Conservation (phyloP, 805 yeast species). For the Kazachstania psychrophila region DNA sequence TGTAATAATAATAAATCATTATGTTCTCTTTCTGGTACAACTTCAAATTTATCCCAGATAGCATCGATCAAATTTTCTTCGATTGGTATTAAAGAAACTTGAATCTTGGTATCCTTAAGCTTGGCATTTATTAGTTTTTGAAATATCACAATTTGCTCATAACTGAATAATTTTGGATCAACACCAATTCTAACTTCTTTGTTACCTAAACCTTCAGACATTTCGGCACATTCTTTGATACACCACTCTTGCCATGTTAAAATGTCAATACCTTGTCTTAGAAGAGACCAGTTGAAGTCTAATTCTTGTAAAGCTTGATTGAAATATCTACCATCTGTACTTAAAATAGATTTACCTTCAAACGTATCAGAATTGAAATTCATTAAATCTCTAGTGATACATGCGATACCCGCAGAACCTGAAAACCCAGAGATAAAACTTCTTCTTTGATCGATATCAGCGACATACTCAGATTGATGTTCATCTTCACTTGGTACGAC, state of each 20-base stretch:
- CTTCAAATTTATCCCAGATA: constrained; percentile 65
- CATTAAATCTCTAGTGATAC: constrained; percentile 49
- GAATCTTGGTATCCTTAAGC: constrained; percentile 18
- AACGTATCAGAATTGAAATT: constrained; percentile 34
- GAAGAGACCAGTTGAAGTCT: constrained; percentile 66
- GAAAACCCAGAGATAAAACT: constrained; percentile 80
- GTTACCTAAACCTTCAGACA: constrained; percentile 33
- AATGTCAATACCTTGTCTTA: constrained; percentile 73
- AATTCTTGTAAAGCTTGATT: constrained; percentile 81
- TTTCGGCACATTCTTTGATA: constrained; percentile 42
- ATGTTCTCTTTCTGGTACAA: constrained; percentile 47
- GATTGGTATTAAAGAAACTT: constrained; percentile 41
- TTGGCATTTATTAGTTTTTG: constrained; percentile 19
- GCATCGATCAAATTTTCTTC: constrained; percentile 61
- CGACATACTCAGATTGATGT: constrained; percentile 86
- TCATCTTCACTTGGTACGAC: constrained; percentile 83
- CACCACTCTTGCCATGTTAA: constrained; percentile 79
- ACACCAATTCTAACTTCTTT: constrained; percentile 55
- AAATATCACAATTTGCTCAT: constrained; percentile 29
- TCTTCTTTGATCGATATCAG: constrained; percentile 72
- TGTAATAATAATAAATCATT: constrained; percentile 44
- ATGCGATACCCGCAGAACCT: constrained; percentile 88
- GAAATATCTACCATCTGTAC: constrained; percentile 94
- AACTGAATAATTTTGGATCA: constrained; percentile 68
- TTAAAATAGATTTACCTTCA: constrained; percentile 62